Evolutionary conservation across 2,329 filamentous ascomycete species (phyloP).

Genomic region (Fusarium vanettenii): DNA sequence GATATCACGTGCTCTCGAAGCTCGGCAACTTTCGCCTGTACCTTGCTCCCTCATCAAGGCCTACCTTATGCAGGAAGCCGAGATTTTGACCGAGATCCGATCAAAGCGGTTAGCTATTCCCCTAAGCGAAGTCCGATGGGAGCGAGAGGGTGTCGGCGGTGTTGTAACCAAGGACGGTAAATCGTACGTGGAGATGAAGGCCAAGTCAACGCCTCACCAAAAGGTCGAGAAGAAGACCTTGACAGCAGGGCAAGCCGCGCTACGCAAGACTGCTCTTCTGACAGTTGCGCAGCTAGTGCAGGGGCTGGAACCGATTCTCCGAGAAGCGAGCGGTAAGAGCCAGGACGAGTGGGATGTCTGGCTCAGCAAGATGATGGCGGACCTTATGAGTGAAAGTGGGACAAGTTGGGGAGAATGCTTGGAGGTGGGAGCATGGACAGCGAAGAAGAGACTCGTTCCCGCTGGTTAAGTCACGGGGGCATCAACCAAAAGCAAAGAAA

Average conservation of each 20-base stretch:
- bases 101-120: slow-evolving; percentile 87
- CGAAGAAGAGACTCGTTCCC: slow-evolving; percentile 69
- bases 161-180: slow-evolving; percentile 70
- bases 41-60: slow-evolving; percentile 84
- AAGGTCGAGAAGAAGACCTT: slow-evolving; percentile 62
- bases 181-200: slow-evolving; percentile 68
- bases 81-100: slow-evolving; percentile 74
- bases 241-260: slow-evolving; percentile 75
- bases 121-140: slow-evolving; percentile 86
- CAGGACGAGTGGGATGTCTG: slow-evolving; percentile 93
- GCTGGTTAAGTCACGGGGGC: slow-evolving; percentile 12
- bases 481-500: slow-evolving; percentile 27
- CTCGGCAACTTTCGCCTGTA: slow-evolving; percentile 75
- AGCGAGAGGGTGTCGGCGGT: slow-evolving; percentile 77
- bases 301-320: slow-evolving; percentile 83
- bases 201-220: slow-evolving; percentile 55
- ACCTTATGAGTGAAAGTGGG: slow-evolving; percentile 82
- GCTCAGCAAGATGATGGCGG: slow-evolving; percentile 87
- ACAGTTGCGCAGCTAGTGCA: slow-evolving; percentile 87
- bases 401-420: slow-evolving; percentile 88
- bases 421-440: slow-evolving; percentile 88
- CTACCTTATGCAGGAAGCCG: slow-evolving; percentile 84
- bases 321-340: slow-evolving; percentile 86
- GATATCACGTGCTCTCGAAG: slow-evolving; percentile 80
- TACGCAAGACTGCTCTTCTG: slow-evolving; percentile 83